These are phyloP conservation scores for Cyclocybe aegerita DNA, from an alignment of 768 basidiomycete genomes.

Conservation along the genomic window DNA sequence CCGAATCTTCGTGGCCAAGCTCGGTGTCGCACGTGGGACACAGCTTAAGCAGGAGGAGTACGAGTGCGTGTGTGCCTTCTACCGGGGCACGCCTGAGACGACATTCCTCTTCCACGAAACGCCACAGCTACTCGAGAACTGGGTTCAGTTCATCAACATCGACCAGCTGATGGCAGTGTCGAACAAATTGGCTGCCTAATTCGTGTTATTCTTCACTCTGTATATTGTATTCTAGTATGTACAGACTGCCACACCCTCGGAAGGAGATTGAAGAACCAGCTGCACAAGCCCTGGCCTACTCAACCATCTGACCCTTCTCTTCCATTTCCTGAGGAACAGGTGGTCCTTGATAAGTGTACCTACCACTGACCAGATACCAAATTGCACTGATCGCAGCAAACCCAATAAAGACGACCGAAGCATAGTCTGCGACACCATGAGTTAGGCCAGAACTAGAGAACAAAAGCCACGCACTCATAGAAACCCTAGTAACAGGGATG, in stretches of 20 bases:
- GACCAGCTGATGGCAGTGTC: conserved; percentile 82
- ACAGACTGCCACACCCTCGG: not conserved
- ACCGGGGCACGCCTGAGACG: conserved; percentile 62
- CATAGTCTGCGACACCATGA: conserved; percentile 47
- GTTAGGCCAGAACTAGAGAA: not conserved
- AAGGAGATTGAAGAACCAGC: too few species aligned
- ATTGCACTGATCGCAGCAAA: conserved; percentile 55
- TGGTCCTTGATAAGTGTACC: conserved; percentile 42
- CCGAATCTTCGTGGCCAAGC: conserved; percentile 70
- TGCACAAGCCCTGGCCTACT: not conserved
- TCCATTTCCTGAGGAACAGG: conserved; percentile 27
- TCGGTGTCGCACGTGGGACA: conserved; percentile 63
- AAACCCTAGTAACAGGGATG: conserved; percentile 48
- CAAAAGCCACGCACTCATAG: conserved; percentile 41
- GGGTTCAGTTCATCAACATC: conserved; percentile 84
- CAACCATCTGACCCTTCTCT: not conserved
- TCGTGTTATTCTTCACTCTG: not conserved
- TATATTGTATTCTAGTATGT: conserved; percentile 4
- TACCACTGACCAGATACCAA: conserved; percentile 60
- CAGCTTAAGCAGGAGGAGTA: conserved; percentile 64
- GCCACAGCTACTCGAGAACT: conserved; percentile 64
- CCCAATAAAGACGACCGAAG: conserved; percentile 65
- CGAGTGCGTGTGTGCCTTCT: conserved; percentile 78
- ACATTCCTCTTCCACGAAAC: conserved; percentile 75
- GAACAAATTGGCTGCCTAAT: conserved; percentile 66